Conservation (phyloP, 306 rosid species). For the Cucurbita pepo region DNA sequence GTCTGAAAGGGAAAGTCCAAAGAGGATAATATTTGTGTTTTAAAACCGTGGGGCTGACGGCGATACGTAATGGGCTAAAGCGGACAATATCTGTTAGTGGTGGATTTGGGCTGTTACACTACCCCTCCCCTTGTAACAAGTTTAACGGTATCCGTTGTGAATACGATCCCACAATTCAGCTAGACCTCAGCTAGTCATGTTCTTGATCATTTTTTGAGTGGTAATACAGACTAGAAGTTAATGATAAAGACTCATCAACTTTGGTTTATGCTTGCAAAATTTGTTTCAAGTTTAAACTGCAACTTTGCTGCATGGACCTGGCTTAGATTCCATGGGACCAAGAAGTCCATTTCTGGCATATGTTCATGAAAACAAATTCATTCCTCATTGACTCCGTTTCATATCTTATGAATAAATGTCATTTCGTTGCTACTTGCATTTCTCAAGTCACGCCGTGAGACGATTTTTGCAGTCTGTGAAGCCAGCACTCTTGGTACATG, state of each 20-base stretch:
- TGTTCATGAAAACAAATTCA: background rate
- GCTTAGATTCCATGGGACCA: background rate
- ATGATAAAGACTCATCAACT: too few relatives aligned
- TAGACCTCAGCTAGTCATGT: too few relatives aligned
- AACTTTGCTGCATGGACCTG: background rate
- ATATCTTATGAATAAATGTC: background rate
- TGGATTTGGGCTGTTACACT: too few relatives aligned
- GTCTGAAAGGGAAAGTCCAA: too few relatives aligned
- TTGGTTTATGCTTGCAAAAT: background rate
- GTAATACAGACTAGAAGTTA: too few relatives aligned
- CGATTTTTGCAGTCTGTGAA: conserved; percentile 50
- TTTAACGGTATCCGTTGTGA: too few relatives aligned
- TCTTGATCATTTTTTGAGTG: too few relatives aligned
- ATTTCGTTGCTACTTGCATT: background rate
- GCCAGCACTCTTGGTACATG: conserved; percentile 58
- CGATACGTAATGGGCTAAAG: too few relatives aligned
- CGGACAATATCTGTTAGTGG: too few relatives aligned
- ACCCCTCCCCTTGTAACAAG: background rate
- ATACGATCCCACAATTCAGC: too few relatives aligned
- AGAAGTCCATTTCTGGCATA: background rate
- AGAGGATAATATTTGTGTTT: too few relatives aligned
- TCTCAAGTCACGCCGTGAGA: background rate
- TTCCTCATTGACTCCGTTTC: background rate
- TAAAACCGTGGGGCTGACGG: too few relatives aligned
- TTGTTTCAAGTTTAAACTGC: background rate